phyloP scores from a whole-genome alignment of 2,329 filamentous ascomycete genomes.

The Hirsutella thompsonii region DNA sequence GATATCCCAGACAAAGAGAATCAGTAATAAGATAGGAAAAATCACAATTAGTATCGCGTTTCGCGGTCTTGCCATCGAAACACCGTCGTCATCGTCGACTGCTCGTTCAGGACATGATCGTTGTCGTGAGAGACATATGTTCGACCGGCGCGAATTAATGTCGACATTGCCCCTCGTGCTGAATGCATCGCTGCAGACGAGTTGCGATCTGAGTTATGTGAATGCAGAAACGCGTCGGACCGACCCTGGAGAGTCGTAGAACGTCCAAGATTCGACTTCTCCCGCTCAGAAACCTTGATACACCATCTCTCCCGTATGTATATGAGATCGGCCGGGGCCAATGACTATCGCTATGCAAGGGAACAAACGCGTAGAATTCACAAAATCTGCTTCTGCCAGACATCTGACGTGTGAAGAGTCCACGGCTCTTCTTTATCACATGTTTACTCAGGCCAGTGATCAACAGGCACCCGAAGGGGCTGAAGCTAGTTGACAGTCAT shows the following conservation, averaged over 20 bases:
- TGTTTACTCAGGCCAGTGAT: too few species aligned
- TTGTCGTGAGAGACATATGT: not conserved
- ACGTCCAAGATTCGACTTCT: not conserved
- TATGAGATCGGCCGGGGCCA: conserved; percentile 10
- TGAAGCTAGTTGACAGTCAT: conserved; percentile 44
- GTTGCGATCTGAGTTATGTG: too few species aligned
- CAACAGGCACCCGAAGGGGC: too few species aligned
- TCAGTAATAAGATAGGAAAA: not conserved
- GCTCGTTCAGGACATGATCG: not conserved
- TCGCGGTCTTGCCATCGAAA: not conserved
- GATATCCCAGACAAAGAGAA: conserved; percentile 1
- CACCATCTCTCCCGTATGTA: conserved; percentile 2
- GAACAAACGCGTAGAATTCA: not conserved
- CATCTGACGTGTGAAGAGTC: conserved; percentile 8
- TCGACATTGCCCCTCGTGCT: too few species aligned
- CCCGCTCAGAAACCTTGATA: not conserved
- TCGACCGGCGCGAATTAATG: not conserved
- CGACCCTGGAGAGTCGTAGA: not conserved
- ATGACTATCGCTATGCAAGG: conserved; percentile 23
- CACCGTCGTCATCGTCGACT: not conserved
- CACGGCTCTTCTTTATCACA: too few species aligned
- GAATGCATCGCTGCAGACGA: too few species aligned
- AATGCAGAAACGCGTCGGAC: too few species aligned
- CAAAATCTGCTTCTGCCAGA: conserved; percentile 14
- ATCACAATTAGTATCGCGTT: not conserved